Base-by-base conservation (phyloP, 345 rosid genomes). In the Excoecaria cochinchinensis region DNA sequence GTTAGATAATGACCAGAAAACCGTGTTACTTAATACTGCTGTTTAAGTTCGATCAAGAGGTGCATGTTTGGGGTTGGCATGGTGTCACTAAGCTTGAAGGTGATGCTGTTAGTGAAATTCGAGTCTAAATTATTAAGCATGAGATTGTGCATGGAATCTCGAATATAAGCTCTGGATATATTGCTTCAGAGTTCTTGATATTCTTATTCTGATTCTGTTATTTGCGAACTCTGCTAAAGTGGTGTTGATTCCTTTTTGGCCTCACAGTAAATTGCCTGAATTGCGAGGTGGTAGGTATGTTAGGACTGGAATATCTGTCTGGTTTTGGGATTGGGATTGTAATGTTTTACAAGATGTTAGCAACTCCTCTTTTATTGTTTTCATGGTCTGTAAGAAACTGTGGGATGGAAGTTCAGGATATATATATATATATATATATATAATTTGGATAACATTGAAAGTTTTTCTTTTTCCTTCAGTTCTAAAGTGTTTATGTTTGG, bases 201-300 rank as follows among this genome's bases (percentile, higher is more conserved):
- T 77, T 39, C 40, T 72, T 75, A 61, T 38, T 31, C 42, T 53
- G 53, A 22, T 72, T 78, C 78, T 79, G 52, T 70, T 80, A 73
- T 22, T 22, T 57, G 77, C 82, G 62, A 84, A 83, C 85, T 75
- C 75, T 79, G 57, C 31, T 53, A 82, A 83, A 84, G 84, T 86
- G 82, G 69, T 75, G 86, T 81, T 87, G 83, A 85, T 83, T 82
- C 77, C 85, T 76, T 25, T 31, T 57, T 56, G 84, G 83, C 81
- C 86, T 84, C 86, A 77, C 76, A 50, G 77, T 71, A 59, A 81
- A 80, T 88, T 79, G 82, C 44, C 22, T 62, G 25, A 65, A 42
- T 60, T 76, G 75, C 66, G 44, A 72, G 74, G 79, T 70, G 57
- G 76, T 75, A 19, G 57, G 76, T 75, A 19, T 74, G 14, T 63